These are phyloP conservation scores for Tulasnella sp. DNA, from an alignment of 768 basidiomycete genomes.

Conservation along the genomic window DNA sequence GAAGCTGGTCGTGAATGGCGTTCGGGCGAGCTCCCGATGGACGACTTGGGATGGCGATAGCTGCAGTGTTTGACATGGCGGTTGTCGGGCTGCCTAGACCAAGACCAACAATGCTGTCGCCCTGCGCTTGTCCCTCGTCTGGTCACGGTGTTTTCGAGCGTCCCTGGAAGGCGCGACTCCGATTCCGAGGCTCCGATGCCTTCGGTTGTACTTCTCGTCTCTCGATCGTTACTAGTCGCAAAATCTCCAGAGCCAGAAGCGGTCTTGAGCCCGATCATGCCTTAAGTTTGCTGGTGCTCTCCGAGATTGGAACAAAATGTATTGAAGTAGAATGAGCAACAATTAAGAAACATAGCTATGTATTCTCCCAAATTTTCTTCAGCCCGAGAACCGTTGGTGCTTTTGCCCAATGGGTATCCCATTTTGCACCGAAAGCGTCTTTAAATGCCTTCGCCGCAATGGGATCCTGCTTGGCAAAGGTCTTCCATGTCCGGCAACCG, in stretches of 20 bases:
- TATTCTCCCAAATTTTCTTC: neutral
- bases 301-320: no score
- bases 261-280: constrained; percentile 35
- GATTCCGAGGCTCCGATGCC: constrained; percentile 61
- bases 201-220: constrained; percentile 22
- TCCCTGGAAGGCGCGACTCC: constrained; percentile 24
- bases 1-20: constrained; percentile 55
- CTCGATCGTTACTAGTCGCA: neutral
- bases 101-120: constrained; percentile 9
- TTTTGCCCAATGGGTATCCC: neutral
- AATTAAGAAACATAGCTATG: no score
- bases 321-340: no score
- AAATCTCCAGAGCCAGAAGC: neutral
- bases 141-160: constrained; percentile 6
- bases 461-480: neutral
- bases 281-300: no score
- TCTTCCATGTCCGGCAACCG: neutral
- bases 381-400: neutral
- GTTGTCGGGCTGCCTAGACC: constrained; percentile 2
- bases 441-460: neutral
- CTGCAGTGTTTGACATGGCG: neutral
- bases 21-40: neutral
- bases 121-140: constrained; percentile 12
- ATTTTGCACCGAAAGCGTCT: neutral
- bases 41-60: neutral